These are phyloP conservation scores for Apiotrichum akiyoshidainum DNA, from an alignment of 1,284 basidiomycete species.

Conservation along the genomic window DNA sequence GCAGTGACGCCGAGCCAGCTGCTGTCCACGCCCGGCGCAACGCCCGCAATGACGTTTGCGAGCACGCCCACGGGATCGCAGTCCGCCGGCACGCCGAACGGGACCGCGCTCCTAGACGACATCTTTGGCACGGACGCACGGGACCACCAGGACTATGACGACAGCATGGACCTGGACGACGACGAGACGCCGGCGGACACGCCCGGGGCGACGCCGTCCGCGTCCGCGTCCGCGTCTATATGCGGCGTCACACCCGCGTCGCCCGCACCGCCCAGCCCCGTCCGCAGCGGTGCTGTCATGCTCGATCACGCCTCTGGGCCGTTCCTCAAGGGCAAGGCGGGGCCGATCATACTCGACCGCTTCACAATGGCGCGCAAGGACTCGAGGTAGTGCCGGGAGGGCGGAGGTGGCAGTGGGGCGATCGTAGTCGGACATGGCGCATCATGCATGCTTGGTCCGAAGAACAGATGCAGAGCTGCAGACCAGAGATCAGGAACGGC, in stretches of 20 bases:
- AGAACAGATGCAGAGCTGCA: too few species aligned
- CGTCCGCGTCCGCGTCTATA: background rate
- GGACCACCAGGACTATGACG: background rate
- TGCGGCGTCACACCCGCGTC: constrained; percentile 6
- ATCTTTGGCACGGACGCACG: constrained; percentile 22
- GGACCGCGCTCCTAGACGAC: constrained; percentile 17
- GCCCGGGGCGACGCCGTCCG: constrained; percentile 3
- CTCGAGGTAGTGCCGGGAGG: background rate
- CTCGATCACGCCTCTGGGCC: constrained; percentile 14
- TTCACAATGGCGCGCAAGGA: constrained; percentile 4
- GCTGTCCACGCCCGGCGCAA: constrained; percentile 8
- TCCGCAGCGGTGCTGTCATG: constrained; percentile 10
- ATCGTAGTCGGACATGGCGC: too few species aligned
- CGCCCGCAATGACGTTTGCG: constrained; percentile 2
- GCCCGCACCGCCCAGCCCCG: background rate
- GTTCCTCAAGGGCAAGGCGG: constrained; percentile 6
- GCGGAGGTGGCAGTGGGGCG: too few species aligned
- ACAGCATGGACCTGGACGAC: constrained; percentile 10
- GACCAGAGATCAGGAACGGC: too few species aligned
- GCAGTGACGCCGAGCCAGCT: background rate
- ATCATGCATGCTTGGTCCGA: too few species aligned
- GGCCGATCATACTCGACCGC: constrained; percentile 19
- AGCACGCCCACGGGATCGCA: constrained; percentile 2
- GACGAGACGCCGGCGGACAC: constrained; percentile 1
- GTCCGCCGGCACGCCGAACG: constrained; percentile 1